Base-by-base conservation (phyloP, 106 monocot species). In the Hemerocallis citrina region DNA sequence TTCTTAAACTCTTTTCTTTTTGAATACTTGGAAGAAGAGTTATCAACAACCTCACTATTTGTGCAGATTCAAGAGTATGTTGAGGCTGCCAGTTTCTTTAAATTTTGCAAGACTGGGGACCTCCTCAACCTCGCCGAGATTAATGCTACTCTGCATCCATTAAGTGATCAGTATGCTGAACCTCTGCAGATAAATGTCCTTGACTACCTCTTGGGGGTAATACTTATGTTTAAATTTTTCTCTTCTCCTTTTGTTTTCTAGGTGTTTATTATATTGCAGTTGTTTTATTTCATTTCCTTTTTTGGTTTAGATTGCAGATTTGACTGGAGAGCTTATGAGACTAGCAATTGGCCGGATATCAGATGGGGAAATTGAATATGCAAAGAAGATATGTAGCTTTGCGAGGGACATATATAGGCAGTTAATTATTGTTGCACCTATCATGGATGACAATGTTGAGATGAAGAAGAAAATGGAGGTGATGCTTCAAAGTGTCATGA, bases 391-490 rank as follows among this genome's bases (percentile, higher is more conserved):
- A 35, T 89, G 94, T 54, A 52, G 62, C 55, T 94, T 89, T 71
- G 94, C 86, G 22, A 85, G 83, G 13, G 76, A 89, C 34, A 76
- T 86, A 57, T 94, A 94, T 54, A 80, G 89, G 64, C 86, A 94
- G 55, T 65, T 94, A 43, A 86, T 73, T 19, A 70, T 89, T 65
- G 60, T 94, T 44, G 89, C 73, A 34, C 85, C 89, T 31, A 16
- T 76, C 16, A 94, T 94, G 89, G 86, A 89, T 75, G 94, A 94
- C 33, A 80, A 86, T 48, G 46, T 27, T 60, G 94, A 94, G 63
- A 94, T 94, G 94, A 94, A 94, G 80, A 89, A 89, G 83, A 94
- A 94, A 78, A 94, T 94, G 94, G 94, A 94, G 45, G 61, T 62
- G 4, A 89, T 94, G 94, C 86, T 94, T 67, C 94, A 94, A 59